Evolutionary conservation across 306 rosid genomes (phyloP).

Genomic region (Dalbergia cultrata): DNA sequence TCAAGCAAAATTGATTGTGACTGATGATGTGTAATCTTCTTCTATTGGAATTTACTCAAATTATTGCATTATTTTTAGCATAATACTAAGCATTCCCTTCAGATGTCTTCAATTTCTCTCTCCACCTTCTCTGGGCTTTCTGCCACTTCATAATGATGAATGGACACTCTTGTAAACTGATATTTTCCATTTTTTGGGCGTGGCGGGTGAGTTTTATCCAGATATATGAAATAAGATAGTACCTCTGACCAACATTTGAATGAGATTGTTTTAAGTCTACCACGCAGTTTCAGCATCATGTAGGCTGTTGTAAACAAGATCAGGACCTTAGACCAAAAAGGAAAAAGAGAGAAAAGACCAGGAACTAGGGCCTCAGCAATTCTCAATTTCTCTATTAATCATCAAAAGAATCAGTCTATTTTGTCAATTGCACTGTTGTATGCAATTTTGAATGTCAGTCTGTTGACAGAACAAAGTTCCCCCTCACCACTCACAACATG

Average conservation of each 20-base stretch:
- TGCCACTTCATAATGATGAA: too few species aligned
- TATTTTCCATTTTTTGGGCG: too few species aligned
- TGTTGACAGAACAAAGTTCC: not conserved
- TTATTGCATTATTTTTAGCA: too few species aligned
- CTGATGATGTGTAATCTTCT: too few species aligned
- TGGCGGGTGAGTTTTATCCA: not conserved
- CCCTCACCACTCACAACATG: not conserved
- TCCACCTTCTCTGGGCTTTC: too few species aligned
- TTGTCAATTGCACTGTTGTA: not conserved
- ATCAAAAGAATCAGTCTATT: constrained; percentile 12
- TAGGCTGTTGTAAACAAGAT: not conserved
- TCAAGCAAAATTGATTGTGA: too few species aligned
- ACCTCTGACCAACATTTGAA: not conserved
- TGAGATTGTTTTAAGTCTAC: not conserved
- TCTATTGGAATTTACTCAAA: too few species aligned
- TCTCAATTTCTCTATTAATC: constrained; percentile 5
- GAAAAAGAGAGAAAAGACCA: too few species aligned
- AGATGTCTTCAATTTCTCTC: too few species aligned
- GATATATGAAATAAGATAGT: not conserved
- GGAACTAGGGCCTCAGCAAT: not conserved
- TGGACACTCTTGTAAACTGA: too few species aligned
- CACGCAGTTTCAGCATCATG: not conserved
- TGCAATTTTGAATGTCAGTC: constrained; percentile 14
- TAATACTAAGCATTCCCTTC: too few species aligned
- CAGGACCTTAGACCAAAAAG: too few species aligned